Percentiles rank a stretch among this genome's conserved stretches.
phyloP scores from a whole-genome alignment of 805 yeast species.

The Maudiozyma serrabonitensis region DNA sequence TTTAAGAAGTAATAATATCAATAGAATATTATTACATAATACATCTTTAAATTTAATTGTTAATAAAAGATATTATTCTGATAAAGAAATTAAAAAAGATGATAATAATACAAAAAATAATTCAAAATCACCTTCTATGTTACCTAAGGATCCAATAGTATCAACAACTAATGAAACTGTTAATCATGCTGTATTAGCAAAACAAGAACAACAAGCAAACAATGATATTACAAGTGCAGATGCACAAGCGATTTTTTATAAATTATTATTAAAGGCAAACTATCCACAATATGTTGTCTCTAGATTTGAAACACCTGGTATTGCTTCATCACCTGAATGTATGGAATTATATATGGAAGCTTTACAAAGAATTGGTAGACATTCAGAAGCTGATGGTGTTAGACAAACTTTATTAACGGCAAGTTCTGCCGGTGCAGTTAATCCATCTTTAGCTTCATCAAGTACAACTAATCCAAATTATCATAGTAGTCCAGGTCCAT shows the following conservation, averaged over 20 bases:
- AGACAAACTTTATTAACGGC: conserved; percentile 38
- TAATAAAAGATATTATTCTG: too few species aligned
- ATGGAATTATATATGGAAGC: conserved; percentile 74
- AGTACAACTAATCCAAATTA: conserved; percentile 14
- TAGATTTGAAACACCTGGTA: conserved; percentile 89
- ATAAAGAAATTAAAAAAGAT: too few species aligned
- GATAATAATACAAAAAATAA: too few species aligned
- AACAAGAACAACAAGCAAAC: conserved; percentile 82
- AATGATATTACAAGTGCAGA: conserved; percentile 54
- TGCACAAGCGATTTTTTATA: conserved; percentile 78
- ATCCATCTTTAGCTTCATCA: conserved; percentile 25
- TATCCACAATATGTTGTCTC: conserved; percentile 96
- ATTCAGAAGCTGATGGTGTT: conserved; percentile 65
- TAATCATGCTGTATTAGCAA: conserved; percentile 38
- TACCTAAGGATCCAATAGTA: not conserved
- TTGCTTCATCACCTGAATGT: conserved; percentile 74
- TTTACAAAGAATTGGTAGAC: conserved; percentile 63
- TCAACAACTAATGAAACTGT: conserved; percentile 7
- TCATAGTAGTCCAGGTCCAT: conserved; percentile 19
- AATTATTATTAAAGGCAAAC: conserved; percentile 59
- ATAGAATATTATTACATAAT: too few species aligned
- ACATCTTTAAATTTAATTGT: too few species aligned
- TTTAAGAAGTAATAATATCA: too few species aligned
- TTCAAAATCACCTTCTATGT: too few species aligned
- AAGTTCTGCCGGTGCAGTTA: conserved; percentile 27